Conservation (phyloP, 2,329 filamentous ascomycete species). For the Trichoderma sp. region DNA sequence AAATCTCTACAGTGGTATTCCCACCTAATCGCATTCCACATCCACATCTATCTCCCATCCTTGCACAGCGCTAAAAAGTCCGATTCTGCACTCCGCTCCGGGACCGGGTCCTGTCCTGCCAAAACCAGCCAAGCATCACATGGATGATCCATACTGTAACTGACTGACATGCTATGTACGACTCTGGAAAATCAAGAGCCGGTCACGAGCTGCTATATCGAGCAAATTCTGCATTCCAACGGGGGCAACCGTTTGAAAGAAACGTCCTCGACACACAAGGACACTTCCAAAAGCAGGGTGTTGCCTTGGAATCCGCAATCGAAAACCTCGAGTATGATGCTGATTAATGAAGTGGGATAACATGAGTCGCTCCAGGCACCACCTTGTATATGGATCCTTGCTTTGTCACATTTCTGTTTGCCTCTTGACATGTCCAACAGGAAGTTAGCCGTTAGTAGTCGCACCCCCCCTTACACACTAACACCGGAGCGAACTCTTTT, state of each 20-base stretch:
- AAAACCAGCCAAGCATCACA: neutral
- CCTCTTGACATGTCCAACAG: neutral
- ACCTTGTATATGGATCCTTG: neutral
- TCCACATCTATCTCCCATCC: neutral
- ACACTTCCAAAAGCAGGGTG: neutral
- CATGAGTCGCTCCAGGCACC: neutral
- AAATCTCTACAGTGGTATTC: neutral
- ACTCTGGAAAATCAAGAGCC: neutral
- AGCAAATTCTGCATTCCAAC: neutral
- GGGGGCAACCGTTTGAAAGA: neutral
- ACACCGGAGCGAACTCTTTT: neutral
- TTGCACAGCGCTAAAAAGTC: neutral
- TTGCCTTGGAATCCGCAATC: neutral
- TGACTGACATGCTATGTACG: neutral
- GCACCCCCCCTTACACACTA: neutral
- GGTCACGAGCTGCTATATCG: neutral
- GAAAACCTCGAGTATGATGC: neutral
- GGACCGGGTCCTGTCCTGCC: neutral
- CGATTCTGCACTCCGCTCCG: neutral
- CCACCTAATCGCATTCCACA: neutral
- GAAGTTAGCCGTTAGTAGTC: neutral
- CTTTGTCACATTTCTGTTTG: neutral
- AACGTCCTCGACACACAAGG: neutral
- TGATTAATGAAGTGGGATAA: neutral
- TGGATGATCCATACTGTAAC: neutral